Evolutionary conservation across 2,329 filamentous ascomycete genomes (phyloP), one percentile per base, ranked within the genome.

Genomic region (Sporothrix pallida): DNA sequence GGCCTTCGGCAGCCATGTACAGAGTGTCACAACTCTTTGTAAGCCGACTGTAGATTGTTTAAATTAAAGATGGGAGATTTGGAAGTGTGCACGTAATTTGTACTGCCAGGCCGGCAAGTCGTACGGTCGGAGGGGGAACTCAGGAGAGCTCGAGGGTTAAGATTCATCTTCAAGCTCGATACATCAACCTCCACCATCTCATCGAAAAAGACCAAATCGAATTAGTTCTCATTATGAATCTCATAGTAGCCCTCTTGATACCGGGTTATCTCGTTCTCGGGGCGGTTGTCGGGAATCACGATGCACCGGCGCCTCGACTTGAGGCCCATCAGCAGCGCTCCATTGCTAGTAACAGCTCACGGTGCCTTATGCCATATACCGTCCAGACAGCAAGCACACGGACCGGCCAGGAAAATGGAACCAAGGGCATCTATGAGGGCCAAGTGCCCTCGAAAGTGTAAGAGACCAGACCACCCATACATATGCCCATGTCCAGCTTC

Each of bases 401-500:
- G 26, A 83, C 82, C 58, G 85, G 85, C 23, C 78, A 84, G 52
- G 81, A 81, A 26, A 76, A 76, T 7, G 80, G 79, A 13, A 78
- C 77, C 3, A 77, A 78, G 0, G 79, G 79, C 54, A 75, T 79
- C 70, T 71, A 75, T 46, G 52, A 74, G 1, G 81, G 80, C n/a
- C 79, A 83, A 70, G 77, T 77, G 42, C 76, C 83, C n/a, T 87
- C 86, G 9, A 75, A 78, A 31, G 87, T 84, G 84, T 86, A 78
- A 75, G 31, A 2, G 31, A 37, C 7, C 1, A 37, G 31, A 37
- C 31, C 31, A 37, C 31, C 31, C 31, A 37, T 5, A 37, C 31
- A 7, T 37, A 37, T 37, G 31, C 5, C 31, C 31, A 37, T 13
- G 15, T 62, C 52, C 6, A 42, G 46, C 17, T 68, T 37, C 13